Evolutionary conservation across 2,329 filamentous ascomycete species (phyloP).

Genomic region (Microdochium bolleyi): DNA sequence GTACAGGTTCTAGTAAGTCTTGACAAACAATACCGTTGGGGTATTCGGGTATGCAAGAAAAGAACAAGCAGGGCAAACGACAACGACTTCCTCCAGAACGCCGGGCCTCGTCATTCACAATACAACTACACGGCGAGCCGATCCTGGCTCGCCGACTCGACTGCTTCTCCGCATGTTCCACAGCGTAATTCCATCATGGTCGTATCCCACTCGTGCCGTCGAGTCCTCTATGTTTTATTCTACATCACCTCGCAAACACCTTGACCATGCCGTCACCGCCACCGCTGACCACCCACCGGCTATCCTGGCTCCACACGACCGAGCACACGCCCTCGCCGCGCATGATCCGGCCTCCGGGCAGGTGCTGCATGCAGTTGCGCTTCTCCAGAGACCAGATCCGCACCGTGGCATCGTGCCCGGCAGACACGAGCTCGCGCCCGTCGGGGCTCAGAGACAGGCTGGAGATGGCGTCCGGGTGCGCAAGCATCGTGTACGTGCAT

Average conservation of each 20-base stretch:
- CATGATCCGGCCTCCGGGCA: constrained; percentile 89
- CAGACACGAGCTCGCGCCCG: constrained; percentile 87
- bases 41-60: no score
- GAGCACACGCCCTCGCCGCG: constrained; percentile 90
- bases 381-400: constrained; percentile 98
- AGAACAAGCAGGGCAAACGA: no score
- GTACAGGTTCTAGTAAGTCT: no score
- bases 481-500: constrained; percentile 98
- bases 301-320: constrained; percentile 93
- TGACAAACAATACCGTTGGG: no score
- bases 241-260: constrained; percentile 59
- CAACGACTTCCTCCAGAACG: no score
- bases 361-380: constrained; percentile 88
- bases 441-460: constrained; percentile 87
- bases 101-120: no score
- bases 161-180: no score
- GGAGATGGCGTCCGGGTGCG: constrained; percentile 88
- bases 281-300: constrained; percentile 86
- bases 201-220: neutral
- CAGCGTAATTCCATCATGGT: neutral
- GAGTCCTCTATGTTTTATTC: neutral
- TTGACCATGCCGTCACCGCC: constrained; percentile 95
- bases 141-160: no score
- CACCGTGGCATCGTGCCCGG: constrained; percentile 89
- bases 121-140: no score